Conservation (phyloP, 73 alveolate species). For the Paramecium tetraurelia region DNA sequence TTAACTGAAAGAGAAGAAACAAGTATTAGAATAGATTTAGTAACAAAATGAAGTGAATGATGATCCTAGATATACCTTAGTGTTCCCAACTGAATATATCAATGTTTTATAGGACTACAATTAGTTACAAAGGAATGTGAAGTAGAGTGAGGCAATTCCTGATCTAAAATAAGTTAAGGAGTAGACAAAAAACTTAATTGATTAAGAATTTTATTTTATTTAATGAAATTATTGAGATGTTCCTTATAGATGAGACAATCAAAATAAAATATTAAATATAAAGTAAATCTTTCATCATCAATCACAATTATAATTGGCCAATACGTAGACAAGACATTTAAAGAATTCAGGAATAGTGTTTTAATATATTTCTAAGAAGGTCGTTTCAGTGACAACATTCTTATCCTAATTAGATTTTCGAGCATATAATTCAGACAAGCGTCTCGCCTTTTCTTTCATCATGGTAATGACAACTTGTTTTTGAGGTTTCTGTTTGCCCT, state of each 20-base stretch:
- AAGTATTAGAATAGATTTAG: not conserved
- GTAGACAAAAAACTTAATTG: not conserved
- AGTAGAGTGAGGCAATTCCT: not conserved
- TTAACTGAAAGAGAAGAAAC: not conserved
- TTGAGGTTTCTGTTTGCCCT: not conserved
- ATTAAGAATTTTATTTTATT: not conserved
- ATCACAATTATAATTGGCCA: not conserved
- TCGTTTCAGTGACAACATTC: not conserved
- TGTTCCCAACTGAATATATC: not conserved
- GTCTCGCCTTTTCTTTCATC: not conserved
- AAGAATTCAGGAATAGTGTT: not conserved
- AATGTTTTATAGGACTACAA: not conserved
- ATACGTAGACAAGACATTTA: not conserved
- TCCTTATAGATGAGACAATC: not conserved
- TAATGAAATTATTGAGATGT: not conserved
- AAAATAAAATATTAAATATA: not conserved
- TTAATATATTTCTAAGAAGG: not conserved
- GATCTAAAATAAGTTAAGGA: not conserved
- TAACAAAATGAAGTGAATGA: not conserved
- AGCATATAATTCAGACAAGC: not conserved
- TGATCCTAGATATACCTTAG: not conserved
- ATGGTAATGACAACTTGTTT: not conserved
- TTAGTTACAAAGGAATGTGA: not conserved
- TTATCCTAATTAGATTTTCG: not conserved
- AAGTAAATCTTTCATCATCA: not conserved